Evolutionary conservation across 2,329 filamentous ascomycete species (phyloP).

Genomic region (Drechslerella dactyloides): DNA sequence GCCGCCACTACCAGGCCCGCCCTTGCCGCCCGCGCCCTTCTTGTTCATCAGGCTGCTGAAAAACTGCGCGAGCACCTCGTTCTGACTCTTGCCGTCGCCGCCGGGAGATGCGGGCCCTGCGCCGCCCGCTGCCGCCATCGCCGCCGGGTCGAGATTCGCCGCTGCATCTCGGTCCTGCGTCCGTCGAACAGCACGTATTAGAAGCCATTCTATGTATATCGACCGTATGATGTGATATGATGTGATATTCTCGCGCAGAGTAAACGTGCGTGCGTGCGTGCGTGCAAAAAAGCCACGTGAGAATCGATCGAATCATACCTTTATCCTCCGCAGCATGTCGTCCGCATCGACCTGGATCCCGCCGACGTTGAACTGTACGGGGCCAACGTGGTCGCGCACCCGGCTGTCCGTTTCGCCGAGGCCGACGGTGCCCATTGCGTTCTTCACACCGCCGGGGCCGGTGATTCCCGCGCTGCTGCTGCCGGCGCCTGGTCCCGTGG

Average conservation of each 20-base stretch:
- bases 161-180: slow-evolving; percentile 57
- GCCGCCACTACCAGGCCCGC: slow-evolving; percentile 10
- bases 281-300: slow-evolving; percentile 58
- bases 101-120: slow-evolving; percentile 55
- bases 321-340: slow-evolving; percentile 85
- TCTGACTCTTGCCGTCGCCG: slow-evolving; percentile 61
- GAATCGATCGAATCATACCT: slow-evolving; percentile 73
- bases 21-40: slow-evolving; percentile 46
- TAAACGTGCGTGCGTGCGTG: too few relatives aligned
- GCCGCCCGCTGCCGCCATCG: slow-evolving; percentile 13
- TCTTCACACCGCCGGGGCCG: slow-evolving; percentile 52
- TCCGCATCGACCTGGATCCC: slow-evolving; percentile 95
- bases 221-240: too few relatives aligned
- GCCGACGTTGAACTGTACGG: slow-evolving; percentile 97
- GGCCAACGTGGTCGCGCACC: slow-evolving; percentile 82
- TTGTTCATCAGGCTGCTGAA: slow-evolving; percentile 67
- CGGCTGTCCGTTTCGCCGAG: slow-evolving; percentile 57
- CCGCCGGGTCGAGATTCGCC: slow-evolving; percentile 54
- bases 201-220: slow-evolving; percentile 19
- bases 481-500: slow-evolving; percentile 56
- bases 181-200: neutral
- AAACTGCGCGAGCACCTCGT: slow-evolving; percentile 67
- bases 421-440: slow-evolving; percentile 55
- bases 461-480: slow-evolving; percentile 38
- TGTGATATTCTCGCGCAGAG: too few relatives aligned